A percentile compares a stretch with the other conserved stretches of the same genome.
These are phyloP conservation scores for Leishmania guyanensis DNA, from an alignment of 208 protist genomes.

Conservation along the genomic window DNA sequence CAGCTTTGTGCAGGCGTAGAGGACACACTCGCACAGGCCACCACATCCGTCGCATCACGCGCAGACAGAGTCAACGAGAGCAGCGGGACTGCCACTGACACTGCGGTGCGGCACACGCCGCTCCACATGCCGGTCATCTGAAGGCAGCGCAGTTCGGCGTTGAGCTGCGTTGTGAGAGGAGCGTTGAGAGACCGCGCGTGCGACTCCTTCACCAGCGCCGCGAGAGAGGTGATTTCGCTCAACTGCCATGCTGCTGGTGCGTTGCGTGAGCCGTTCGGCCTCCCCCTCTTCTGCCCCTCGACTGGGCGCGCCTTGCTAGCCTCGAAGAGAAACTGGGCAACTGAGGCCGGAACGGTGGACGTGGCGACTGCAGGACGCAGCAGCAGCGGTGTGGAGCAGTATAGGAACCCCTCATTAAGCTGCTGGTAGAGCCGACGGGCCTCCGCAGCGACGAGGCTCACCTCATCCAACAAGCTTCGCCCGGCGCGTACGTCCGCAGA, in stretches of 20 bases:
- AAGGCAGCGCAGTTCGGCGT: conserved; percentile 20
- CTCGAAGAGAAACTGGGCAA: conserved; percentile 28
- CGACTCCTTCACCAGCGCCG: conserved; percentile 39
- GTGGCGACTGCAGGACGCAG: conserved; percentile 38
- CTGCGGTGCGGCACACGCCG: conserved; percentile 24
- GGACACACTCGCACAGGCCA: conserved; percentile 9
- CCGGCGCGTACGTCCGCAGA: conserved; percentile 5
- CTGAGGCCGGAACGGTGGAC: conserved; percentile 25
- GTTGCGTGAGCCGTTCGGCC: not conserved
- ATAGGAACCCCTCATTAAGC: conserved; percentile 51
- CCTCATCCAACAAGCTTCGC: conserved; percentile 47
- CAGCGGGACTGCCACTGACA: conserved; percentile 36
- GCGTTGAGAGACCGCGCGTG: conserved; percentile 56
- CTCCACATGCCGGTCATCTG: conserved; percentile 20
- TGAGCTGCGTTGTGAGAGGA: conserved; percentile 46
- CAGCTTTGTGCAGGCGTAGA: conserved; percentile 11
- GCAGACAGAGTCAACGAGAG: conserved; percentile 69
- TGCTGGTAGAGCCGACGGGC: conserved; percentile 29
- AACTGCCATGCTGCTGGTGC: conserved; percentile 15
- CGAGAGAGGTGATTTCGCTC: conserved; percentile 35
- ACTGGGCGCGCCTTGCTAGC: not conserved
- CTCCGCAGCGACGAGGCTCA: conserved; percentile 18
- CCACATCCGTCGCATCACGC: conserved; percentile 50
- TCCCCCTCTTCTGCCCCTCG: not conserved
- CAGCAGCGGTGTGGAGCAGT: conserved; percentile 69